Evolutionary conservation across 108 stramenopile genomes (phyloP).

Genomic region (Cylindrotheca closterium): DNA sequence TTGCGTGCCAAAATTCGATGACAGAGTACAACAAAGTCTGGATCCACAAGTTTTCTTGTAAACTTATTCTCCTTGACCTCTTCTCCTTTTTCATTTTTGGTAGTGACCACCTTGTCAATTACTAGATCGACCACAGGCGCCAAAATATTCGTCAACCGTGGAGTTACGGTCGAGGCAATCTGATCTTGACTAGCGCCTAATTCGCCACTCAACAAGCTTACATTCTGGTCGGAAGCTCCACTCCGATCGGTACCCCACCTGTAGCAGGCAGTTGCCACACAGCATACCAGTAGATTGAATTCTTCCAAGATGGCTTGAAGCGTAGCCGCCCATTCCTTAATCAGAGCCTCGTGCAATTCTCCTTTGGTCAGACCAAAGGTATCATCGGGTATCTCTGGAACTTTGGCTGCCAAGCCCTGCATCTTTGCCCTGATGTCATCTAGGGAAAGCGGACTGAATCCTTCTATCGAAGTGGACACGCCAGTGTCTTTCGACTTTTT

Average conservation of each 20-base stretch:
- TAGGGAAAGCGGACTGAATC: constrained; percentile 25
- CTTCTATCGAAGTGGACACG: not conserved
- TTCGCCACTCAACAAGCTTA: constrained; percentile 57
- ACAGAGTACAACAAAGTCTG: constrained; percentile 60
- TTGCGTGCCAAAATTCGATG: constrained; percentile 61
- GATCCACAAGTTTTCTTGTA: constrained; percentile 58
- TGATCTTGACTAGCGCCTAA: constrained; percentile 72
- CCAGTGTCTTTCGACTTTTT: not conserved
- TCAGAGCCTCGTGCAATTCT: constrained; percentile 22
- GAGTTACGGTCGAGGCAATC: constrained; percentile 52
- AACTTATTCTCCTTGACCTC: constrained; percentile 73
- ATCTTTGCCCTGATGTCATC: constrained; percentile 46
- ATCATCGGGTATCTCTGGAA: constrained; percentile 42
- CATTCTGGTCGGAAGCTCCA: constrained; percentile 82
- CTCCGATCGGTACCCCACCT: constrained; percentile 82
- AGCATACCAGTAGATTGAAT: constrained; percentile 65
- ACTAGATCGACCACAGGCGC: constrained; percentile 80
- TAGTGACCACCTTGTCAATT: constrained; percentile 43
- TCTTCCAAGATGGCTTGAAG: constrained; percentile 68
- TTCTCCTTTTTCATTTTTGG: constrained; percentile 20
- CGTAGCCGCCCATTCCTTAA: constrained; percentile 56
- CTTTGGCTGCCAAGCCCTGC: constrained; percentile 21
- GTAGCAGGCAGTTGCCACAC: constrained; percentile 70
- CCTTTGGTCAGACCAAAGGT: constrained; percentile 26
- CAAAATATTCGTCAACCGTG: constrained; percentile 73